Evolutionary conservation across 129 eudicot genomes (phyloP).

Genomic region (Flaveria robusta): DNA sequence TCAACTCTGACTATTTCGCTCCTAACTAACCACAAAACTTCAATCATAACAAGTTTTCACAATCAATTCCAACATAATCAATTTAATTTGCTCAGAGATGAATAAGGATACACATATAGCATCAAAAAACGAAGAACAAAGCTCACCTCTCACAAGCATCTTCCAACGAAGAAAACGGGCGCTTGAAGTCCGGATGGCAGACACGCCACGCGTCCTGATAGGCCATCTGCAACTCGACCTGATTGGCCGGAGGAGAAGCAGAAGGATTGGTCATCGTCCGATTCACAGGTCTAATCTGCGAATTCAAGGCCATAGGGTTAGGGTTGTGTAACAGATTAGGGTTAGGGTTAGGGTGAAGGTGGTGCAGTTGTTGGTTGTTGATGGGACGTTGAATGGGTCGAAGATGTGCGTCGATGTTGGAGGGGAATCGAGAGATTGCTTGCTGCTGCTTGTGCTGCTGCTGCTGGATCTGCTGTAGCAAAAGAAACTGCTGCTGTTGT

Average conservation of each 20-base stretch:
- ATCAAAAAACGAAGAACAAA: not conserved
- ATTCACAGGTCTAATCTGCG: constrained; percentile 30
- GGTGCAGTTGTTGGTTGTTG: constrained; percentile 24
- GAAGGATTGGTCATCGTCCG: constrained; percentile 32
- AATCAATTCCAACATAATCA: not conserved
- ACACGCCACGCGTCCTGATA: constrained; percentile 97
- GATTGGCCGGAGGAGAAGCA: constrained; percentile 46
- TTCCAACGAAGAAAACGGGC: constrained; percentile 38
- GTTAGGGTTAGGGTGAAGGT: constrained; percentile 29
- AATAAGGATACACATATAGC: no score
- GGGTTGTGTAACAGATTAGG: constrained; percentile 31
- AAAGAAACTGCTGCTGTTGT: constrained; percentile 32
- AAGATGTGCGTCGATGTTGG: constrained; percentile 79
- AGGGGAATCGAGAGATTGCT: constrained; percentile 84
- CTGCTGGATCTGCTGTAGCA: constrained; percentile 42
- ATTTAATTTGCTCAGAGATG: no score
- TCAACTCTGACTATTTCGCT: not conserved
- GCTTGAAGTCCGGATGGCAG: constrained; percentile 77
- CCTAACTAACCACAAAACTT: not conserved
- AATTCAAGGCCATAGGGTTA: constrained; percentile 35
- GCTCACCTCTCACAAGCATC: constrained; percentile 48
- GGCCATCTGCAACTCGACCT: constrained; percentile 73
- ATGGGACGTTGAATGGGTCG: constrained; percentile 47
- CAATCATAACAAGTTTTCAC: not conserved
- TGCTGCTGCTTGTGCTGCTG: constrained; percentile 52